phyloP scores from a whole-genome alignment of 257 asterid genomes.

The Hygrophila difformis region DNA sequence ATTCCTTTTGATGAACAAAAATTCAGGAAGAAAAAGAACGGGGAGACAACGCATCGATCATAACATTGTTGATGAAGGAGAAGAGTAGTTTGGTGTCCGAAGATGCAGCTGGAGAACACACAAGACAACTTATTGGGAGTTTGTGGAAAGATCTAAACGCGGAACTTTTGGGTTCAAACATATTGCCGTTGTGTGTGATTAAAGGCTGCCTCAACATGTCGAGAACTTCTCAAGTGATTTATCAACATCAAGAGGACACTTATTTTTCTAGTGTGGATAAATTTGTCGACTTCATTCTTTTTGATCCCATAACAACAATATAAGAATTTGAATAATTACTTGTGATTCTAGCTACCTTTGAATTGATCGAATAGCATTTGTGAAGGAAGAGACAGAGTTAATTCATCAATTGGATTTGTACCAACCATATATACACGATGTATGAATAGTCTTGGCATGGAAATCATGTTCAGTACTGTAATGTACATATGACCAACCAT shows the following conservation, averaged over 20 bases:
- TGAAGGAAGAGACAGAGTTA: no score
- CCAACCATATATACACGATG: no score
- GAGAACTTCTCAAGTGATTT: constrained; percentile 13
- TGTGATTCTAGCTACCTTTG: no score
- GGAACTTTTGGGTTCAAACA: constrained; percentile 4
- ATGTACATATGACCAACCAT: no score
- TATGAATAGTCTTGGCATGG: no score
- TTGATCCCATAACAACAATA: constrained; percentile 6
- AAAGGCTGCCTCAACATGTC: constrained; percentile 12
- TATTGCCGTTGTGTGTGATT: constrained; percentile 5
- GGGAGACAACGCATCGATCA: constrained; percentile 18
- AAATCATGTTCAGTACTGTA: no score
- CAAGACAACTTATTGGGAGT: background rate
- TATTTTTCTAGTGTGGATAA: constrained; percentile 8
- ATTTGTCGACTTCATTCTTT: constrained; percentile 8
- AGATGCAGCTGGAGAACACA: constrained; percentile 7
- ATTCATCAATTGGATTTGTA: no score
- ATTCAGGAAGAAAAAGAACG: constrained; percentile 18
- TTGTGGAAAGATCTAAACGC: constrained; percentile 12
- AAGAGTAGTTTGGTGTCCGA: background rate
- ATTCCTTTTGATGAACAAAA: no score
- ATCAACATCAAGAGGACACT: constrained; percentile 14
- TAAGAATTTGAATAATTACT: no score
- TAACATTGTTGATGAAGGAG: constrained; percentile 9
- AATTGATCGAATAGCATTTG: no score